Percentiles rank a stretch among this genome's conserved stretches.
Evolutionary conservation across 495 filamentous ascomycete species (phyloP).

Genomic region (Podospora conica): DNA sequence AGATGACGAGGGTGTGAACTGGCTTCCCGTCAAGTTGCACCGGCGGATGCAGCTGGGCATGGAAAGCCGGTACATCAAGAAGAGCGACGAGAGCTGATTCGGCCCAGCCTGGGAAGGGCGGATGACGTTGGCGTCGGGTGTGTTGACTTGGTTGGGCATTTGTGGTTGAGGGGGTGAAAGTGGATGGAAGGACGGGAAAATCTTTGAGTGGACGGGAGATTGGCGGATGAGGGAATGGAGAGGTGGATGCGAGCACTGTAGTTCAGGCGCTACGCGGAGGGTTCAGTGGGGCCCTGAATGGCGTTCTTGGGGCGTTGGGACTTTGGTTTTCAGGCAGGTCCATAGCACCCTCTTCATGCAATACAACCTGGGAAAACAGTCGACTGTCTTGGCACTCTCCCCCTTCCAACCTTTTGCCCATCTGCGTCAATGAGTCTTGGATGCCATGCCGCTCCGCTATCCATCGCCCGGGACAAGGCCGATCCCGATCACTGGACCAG

Average conservation of each 20-base stretch:
- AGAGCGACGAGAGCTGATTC: constrained; percentile 6
- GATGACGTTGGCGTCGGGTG: constrained; percentile 1
- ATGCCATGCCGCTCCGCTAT: too few relatives aligned
- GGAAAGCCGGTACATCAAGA: constrained; percentile 36
- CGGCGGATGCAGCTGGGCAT: constrained; percentile 32
- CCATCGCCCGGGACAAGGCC: constrained; percentile 1
- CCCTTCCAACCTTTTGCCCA: not conserved
- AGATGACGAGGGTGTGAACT: constrained; percentile 15
- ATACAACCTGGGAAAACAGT: not conserved
- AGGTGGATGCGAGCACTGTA: not conserved
- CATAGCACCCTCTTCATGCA: not conserved
- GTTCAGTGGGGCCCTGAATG: not conserved
- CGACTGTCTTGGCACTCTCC: not conserved
- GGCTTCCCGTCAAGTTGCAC: constrained; percentile 27
- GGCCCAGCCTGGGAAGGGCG: not conserved
- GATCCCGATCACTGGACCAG: not conserved
- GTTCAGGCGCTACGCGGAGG: too few relatives aligned
- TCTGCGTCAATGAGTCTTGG: not conserved
- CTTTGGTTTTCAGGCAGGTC: not conserved
- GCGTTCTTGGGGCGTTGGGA: not conserved
- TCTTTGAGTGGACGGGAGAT: not conserved
- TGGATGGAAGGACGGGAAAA: not conserved
- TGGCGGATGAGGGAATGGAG: not conserved
- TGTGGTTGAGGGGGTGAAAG: not conserved
- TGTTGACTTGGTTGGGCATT: not conserved